A percentile compares a stretch with the other conserved stretches of the same genome.
These are phyloP conservation scores for Myriosclerotinia scirpicola DNA, from an alignment of 2,329 filamentous ascomycete species.

Conservation along the genomic window DNA sequence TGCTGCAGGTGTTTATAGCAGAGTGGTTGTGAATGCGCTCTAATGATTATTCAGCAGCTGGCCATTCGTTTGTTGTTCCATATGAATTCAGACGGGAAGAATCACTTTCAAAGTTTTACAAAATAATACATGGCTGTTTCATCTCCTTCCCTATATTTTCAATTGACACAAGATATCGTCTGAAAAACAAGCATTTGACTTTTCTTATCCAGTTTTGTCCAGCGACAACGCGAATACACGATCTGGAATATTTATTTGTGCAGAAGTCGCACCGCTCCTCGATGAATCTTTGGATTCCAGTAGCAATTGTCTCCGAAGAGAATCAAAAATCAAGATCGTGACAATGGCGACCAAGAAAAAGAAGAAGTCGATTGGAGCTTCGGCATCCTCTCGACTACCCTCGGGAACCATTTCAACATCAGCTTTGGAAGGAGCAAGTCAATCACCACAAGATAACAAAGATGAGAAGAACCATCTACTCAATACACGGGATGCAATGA, in stretches of 20 bases:
- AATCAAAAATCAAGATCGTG: background rate
- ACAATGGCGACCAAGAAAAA: constrained; percentile 8
- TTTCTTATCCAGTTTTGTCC: background rate
- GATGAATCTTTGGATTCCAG: background rate
- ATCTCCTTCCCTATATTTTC: background rate
- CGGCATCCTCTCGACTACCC: background rate
- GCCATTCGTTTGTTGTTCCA: background rate
- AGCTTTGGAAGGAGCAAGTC: background rate
- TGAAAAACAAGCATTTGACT: background rate
- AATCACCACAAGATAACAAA: background rate
- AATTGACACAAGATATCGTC: background rate
- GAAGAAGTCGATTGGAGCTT: background rate
- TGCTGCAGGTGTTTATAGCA: no score
- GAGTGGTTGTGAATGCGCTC: no score
- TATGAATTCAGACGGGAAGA: background rate
- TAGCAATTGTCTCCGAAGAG: background rate
- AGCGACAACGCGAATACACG: background rate
- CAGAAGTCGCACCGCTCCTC: background rate
- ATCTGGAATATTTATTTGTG: background rate
- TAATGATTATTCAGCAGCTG: no score
- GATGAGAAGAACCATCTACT: background rate
- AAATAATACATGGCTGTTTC: no score
- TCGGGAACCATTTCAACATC: background rate
- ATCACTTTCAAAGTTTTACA: background rate
- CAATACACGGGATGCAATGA: background rate